Conservation (phyloP, 2,329 filamentous ascomycete genomes). For the Paracamarosporium sp. region DNA sequence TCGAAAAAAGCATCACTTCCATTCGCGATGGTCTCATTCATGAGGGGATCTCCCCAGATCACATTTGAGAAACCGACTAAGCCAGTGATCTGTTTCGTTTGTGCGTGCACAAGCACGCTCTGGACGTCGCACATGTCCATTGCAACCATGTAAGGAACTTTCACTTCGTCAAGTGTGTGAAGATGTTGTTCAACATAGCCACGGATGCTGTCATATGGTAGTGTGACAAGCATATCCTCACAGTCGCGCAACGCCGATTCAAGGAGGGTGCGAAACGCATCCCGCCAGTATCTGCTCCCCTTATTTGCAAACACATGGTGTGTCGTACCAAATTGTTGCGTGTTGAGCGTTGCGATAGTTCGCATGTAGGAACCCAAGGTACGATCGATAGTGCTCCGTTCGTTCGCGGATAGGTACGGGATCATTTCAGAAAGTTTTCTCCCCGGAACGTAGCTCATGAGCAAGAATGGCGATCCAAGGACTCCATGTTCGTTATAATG, state of each 20-base stretch:
- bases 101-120: constrained; percentile 60
- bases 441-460: constrained; percentile 43
- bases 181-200: constrained; percentile 55
- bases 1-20: constrained; percentile 51
- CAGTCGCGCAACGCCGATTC: constrained; percentile 63
- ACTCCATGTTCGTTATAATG: constrained; percentile 41
- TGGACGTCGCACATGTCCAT: constrained; percentile 56
- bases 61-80: constrained; percentile 61
- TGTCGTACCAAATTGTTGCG: constrained; percentile 59
- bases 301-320: constrained; percentile 54
- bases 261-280: constrained; percentile 59
- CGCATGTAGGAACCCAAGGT: constrained; percentile 50
- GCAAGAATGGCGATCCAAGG: constrained; percentile 41
- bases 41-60: constrained; percentile 63
- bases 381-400: constrained; percentile 48
- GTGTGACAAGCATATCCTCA: constrained; percentile 64
- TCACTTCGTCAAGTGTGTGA: constrained; percentile 57
- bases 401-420: constrained; percentile 40
- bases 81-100: constrained; percentile 56
- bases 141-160: constrained; percentile 58
- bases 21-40: constrained; percentile 55
- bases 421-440: constrained; percentile 39
- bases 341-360: constrained; percentile 53
- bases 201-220: constrained; percentile 63
- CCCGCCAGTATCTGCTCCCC: constrained; percentile 59